These are phyloP conservation scores for Talaromyces piceae DNA, from an alignment of 2,329 filamentous ascomycete genomes.

Conservation along the genomic window DNA sequence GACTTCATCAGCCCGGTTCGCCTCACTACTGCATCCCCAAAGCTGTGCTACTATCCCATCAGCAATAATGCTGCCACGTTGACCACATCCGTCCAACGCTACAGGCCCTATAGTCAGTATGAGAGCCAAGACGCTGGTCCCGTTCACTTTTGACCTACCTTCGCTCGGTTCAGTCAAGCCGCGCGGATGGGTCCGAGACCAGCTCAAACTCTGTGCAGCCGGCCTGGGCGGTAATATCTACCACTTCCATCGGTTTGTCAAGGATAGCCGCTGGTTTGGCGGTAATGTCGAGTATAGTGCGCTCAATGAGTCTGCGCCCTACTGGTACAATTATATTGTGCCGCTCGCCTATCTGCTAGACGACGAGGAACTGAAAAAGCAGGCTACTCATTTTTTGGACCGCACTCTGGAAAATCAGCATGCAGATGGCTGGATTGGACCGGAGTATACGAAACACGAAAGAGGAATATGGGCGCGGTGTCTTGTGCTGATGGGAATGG, in stretches of 20 bases:
- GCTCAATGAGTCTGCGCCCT: constrained; percentile 10
- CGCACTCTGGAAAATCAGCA: constrained; percentile 9
- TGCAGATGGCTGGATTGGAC: constrained; percentile 11
- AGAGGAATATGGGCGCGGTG: constrained; percentile 10
- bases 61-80: background rate
- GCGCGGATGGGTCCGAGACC: constrained; percentile 9
- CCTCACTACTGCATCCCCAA: background rate
- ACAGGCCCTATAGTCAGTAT: background rate
- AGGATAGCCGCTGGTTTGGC: constrained; percentile 7
- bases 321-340: constrained; percentile 12
- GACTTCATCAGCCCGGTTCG: background rate
- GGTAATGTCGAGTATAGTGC: constrained; percentile 8
- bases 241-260: constrained; percentile 9
- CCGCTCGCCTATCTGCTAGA: constrained; percentile 11
- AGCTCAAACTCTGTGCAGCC: constrained; percentile 9
- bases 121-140: constrained; percentile 5
- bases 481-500: constrained; percentile 11
- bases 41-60: background rate
- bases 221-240: constrained; percentile 10
- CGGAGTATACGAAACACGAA: constrained; percentile 7
- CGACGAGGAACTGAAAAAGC: constrained; percentile 9
- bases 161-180: constrained; percentile 9
- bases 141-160: constrained; percentile 11
- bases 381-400: constrained; percentile 9
- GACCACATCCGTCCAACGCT: background rate